Evolutionary conservation across 768 basidiomycete genomes (phyloP).

Genomic region (Macrolepiota albuminosa): DNA sequence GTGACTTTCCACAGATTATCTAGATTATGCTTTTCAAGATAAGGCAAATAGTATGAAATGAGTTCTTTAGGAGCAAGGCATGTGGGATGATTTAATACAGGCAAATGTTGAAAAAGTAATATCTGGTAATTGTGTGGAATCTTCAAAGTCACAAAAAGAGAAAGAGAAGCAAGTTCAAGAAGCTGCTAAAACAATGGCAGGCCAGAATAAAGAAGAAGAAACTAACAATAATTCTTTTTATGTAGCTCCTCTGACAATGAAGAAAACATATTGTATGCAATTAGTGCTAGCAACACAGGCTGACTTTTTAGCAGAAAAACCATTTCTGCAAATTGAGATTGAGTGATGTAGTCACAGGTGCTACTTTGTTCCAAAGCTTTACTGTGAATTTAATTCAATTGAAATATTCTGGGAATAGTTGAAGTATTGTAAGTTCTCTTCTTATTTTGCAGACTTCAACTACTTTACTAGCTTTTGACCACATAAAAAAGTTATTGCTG

Average conservation of each 20-base stretch:
- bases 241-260: not conserved
- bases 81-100: conserved; percentile 3
- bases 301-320: conserved; percentile 16
- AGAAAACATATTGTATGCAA: not conserved
- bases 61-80: conserved; percentile 6
- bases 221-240: not conserved
- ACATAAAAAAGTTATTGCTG: conserved; percentile 6
- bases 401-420: conserved; percentile 1
- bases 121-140: not conserved
- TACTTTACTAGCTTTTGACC: not conserved
- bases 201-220: not conserved
- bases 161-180: not conserved
- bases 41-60: conserved; percentile 9
- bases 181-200: not conserved
- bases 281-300: not conserved
- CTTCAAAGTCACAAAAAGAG: not conserved
- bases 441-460: not conserved
- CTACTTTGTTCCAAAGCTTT: not conserved
- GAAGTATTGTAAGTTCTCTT: not conserved
- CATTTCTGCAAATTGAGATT: conserved; percentile 11
- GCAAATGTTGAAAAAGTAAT: not conserved
- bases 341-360: not conserved
- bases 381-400: not conserved
- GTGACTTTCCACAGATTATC: not conserved
- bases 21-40: conserved; percentile 6